A percentile compares a stretch with the other conserved stretches of the same genome.
Conservation (phyloP, 345 rosid genomes). For the Physaria fendleri region DNA sequence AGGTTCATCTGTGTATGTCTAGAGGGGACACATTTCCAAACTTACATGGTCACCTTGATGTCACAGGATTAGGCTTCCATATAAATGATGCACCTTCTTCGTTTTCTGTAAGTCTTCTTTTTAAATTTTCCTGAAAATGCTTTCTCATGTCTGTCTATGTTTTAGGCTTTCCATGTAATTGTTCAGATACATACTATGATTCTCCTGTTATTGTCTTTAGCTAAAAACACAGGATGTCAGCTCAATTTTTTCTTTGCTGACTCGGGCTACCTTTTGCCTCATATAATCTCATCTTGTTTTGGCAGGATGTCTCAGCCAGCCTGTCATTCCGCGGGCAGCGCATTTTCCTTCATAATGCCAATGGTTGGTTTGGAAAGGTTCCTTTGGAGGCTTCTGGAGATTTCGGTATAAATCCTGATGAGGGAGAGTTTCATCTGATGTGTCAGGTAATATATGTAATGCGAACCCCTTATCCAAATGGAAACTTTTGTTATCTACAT, state of each 20-base stretch:
- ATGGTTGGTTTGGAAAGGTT: conserved; percentile 90
- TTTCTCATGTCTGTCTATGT: not conserved
- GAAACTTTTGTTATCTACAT: not conserved
- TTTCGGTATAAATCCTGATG: conserved; percentile 96
- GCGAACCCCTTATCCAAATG: not conserved
- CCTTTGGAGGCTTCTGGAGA: conserved; percentile 99
- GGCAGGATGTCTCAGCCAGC: conserved; percentile 80
- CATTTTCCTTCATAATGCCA: conserved; percentile 81
- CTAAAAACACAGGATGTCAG: conserved; percentile 1
- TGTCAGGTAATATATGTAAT: conserved; percentile 61
- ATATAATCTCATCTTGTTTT: conserved; percentile 4
- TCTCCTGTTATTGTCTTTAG: conserved; percentile 1
- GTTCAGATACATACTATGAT: not conserved
- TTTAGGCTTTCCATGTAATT: not conserved
- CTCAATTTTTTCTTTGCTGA: not conserved
- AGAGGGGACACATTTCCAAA: conserved; percentile 89
- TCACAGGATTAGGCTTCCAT: conserved; percentile 76
- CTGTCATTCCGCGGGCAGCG: conserved; percentile 90
- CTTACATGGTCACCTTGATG: conserved; percentile 87
- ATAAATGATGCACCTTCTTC: conserved; percentile 82
- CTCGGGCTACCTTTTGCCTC: conserved; percentile 5
- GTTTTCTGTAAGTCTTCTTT: conserved; percentile 64
- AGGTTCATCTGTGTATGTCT: conserved; percentile 94
- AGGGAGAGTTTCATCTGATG: conserved; percentile 96
- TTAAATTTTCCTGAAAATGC: conserved; percentile 17